Conservation (phyloP, 352 stramenopile genomes). For the Saprolegnia diclina region DNA sequence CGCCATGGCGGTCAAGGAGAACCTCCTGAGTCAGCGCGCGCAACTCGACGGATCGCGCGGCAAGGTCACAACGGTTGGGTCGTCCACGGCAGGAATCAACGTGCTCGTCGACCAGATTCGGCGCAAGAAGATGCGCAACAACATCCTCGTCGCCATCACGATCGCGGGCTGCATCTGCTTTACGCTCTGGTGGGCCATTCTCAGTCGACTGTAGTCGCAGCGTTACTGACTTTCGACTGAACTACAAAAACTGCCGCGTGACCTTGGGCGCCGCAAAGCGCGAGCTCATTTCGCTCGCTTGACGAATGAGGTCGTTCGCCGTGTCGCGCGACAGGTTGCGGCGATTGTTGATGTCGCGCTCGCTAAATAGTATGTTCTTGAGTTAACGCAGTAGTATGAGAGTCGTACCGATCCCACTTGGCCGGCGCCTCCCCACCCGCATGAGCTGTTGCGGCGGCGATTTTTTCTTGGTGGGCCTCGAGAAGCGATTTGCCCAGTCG, state of each 20-base stretch:
- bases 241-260: slow-evolving; percentile 74
- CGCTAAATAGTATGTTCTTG: slow-evolving; percentile 32
- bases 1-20: slow-evolving; percentile 78
- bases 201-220: slow-evolving; percentile 30
- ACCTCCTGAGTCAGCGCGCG: slow-evolving; percentile 86
- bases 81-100: slow-evolving; percentile 93
- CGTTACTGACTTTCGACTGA: background rate
- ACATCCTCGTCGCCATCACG: slow-evolving; percentile 93
- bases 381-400: background rate
- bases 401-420: slow-evolving; percentile 58
- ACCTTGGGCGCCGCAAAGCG: slow-evolving; percentile 83
- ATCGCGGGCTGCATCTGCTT: slow-evolving; percentile 95
- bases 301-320: slow-evolving; percentile 64
- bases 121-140: slow-evolving; percentile 95
- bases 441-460: slow-evolving; percentile 43
- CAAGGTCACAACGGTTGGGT: slow-evolving; percentile 80
- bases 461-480: slow-evolving; percentile 68
- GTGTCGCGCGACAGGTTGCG: slow-evolving; percentile 62
- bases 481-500: slow-evolving; percentile 61
- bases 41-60: slow-evolving; percentile 78
- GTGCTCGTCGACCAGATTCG: slow-evolving; percentile 94
- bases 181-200: slow-evolving; percentile 92
- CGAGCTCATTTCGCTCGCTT: slow-evolving; percentile 73
- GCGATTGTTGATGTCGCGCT: slow-evolving; percentile 58
- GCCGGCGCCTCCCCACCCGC: slow-evolving; percentile 16